Percentiles rank a stretch among this genome's conserved stretches.
Evolutionary conservation across 331 rosid species (phyloP).

Genomic region (Stylosanthes scabra): DNA sequence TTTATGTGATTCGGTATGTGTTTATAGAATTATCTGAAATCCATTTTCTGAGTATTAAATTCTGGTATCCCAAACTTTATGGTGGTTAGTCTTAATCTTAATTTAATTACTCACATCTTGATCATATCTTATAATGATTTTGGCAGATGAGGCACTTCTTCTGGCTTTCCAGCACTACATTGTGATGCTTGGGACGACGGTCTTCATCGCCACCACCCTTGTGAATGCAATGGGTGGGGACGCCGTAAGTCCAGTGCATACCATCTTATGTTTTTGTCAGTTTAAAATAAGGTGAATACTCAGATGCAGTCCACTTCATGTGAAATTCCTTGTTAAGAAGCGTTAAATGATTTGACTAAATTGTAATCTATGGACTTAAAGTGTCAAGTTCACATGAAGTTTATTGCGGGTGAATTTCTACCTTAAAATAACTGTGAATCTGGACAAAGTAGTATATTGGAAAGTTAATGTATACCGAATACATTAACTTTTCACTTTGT

Average conservation of each 20-base stretch:
- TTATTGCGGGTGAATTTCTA: no score
- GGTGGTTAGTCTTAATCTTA: neutral
- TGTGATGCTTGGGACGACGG: constrained; percentile 96
- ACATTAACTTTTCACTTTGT: no score
- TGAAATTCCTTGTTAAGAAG: no score
- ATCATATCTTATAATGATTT: constrained; percentile 12
- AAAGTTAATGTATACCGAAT: no score
- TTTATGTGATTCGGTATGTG: constrained; percentile 34
- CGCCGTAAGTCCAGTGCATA: constrained; percentile 54
- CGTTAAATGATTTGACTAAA: no score
- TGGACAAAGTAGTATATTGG: no score
- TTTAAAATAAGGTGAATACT: no score
- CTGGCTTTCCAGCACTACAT: constrained; percentile 95
- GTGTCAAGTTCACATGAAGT: no score
- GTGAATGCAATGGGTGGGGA: constrained; percentile 92
- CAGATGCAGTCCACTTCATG: no score
- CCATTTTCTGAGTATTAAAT: constrained; percentile 10
- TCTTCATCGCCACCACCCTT: constrained; percentile 66
- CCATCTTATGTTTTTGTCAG: no score
- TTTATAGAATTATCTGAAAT: neutral
- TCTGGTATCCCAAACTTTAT: constrained; percentile 2
- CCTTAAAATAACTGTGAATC: no score
- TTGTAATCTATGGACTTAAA: no score
- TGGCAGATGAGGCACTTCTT: constrained; percentile 69
- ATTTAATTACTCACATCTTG: neutral